A percentile compares a stretch with the other conserved stretches of the same genome.
Conservation (phyloP, 192 early-diverging fungal species). For the Cladochytrium replicatum region DNA sequence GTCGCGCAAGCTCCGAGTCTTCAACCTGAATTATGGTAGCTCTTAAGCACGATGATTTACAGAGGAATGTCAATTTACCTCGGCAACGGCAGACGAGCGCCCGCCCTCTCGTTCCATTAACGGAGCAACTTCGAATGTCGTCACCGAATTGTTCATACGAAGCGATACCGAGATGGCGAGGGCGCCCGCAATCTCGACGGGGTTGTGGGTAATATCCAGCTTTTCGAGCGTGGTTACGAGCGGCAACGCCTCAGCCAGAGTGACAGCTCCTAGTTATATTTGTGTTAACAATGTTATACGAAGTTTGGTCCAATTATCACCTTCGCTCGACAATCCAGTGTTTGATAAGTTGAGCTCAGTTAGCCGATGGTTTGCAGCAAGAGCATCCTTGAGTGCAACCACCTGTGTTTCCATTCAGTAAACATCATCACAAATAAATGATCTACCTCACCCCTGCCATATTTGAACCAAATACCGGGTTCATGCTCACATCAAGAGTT, state of each 20-base stretch:
- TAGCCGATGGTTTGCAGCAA: conserved; percentile 52
- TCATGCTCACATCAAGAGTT: conserved; percentile 47
- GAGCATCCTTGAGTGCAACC: conserved; percentile 25
- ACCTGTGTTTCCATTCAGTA: not conserved
- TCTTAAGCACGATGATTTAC: no score
- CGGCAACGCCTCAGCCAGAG: conserved; percentile 71
- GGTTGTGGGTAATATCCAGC: conserved; percentile 70
- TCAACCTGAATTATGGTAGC: no score
- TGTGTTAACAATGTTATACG: conserved; percentile 8
- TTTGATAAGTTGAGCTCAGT: conserved; percentile 52
- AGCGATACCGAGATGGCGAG: conserved; percentile 76
- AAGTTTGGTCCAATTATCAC: conserved; percentile 2
- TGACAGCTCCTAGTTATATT: conserved; percentile 43
- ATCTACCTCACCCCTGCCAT: conserved; percentile 23
- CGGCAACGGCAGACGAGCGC: not conserved
- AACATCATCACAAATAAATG: not conserved
- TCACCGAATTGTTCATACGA: conserved; percentile 65
- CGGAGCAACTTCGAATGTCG: conserved; percentile 55
- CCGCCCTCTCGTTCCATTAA: conserved; percentile 1
- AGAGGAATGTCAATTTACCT: no score
- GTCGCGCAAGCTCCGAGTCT: conserved; percentile 10
- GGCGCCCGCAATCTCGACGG: conserved; percentile 66
- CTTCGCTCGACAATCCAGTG: conserved; percentile 56
- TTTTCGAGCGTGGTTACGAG: conserved; percentile 56
- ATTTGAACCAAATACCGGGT: conserved; percentile 33